Percentiles rank a stretch among this genome's conserved stretches.
These are phyloP conservation scores for Calonectria honghensis DNA, from an alignment of 2,329 filamentous ascomycete genomes.

Conservation along the genomic window DNA sequence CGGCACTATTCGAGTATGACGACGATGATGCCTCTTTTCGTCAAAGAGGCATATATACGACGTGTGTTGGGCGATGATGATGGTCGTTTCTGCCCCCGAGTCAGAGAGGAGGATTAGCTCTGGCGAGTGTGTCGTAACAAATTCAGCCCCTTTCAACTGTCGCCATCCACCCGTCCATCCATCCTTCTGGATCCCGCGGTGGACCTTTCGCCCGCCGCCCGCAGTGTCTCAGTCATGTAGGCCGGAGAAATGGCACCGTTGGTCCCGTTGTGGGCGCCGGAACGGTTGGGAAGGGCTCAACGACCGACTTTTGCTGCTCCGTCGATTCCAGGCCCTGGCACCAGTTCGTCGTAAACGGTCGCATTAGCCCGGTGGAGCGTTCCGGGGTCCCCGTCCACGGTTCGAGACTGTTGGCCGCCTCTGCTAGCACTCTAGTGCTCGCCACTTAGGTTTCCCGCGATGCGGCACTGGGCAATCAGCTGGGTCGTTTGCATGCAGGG, in stretches of 20 bases:
- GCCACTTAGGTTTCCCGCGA: constrained; percentile 1
- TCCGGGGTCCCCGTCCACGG: constrained; percentile 19
- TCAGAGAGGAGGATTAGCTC: not conserved
- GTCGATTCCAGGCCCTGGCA: constrained; percentile 13
- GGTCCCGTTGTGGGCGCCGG: not conserved
- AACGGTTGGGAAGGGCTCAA: not conserved
- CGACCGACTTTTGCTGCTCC: not conserved
- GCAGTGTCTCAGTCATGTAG: not conserved
- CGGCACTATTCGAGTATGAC: not conserved
- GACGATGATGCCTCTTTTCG: not conserved
- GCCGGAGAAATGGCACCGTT: constrained; percentile 15
- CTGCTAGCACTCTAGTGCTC: not conserved
- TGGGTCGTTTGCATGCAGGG: constrained; percentile 1
- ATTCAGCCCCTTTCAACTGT: not conserved
- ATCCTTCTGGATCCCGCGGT: constrained; percentile 8
- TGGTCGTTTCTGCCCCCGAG: not conserved
- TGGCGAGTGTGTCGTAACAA: not conserved
- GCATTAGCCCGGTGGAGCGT: constrained; percentile 10
- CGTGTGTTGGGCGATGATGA: not conserved
- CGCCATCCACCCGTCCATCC: too few species aligned
- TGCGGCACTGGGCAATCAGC: not conserved
- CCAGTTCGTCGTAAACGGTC: constrained; percentile 13
- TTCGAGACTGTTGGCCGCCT: constrained; percentile 6
- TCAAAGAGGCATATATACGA: not conserved
- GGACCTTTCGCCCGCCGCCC: not conserved